Conservation (phyloP, 2,329 filamentous ascomycete species). For the Chaetomium olivaceum region DNA sequence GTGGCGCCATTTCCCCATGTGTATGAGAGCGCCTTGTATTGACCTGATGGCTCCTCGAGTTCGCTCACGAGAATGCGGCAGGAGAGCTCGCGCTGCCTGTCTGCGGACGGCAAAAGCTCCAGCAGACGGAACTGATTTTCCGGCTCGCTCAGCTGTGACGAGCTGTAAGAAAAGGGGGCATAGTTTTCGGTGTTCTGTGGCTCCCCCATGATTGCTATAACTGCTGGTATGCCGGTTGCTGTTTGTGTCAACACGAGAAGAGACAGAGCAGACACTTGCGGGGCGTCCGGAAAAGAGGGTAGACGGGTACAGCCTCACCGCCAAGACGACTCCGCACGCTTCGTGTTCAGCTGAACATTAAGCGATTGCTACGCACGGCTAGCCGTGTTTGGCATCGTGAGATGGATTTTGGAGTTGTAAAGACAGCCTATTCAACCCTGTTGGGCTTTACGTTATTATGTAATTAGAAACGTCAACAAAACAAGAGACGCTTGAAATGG, state of each 20-base stretch:
- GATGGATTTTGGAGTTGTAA: not conserved
- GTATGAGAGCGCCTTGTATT: constrained; percentile 7
- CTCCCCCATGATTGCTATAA: not conserved
- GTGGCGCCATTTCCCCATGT: not conserved
- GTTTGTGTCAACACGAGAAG: not conserved
- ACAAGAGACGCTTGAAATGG: too few relatives aligned
- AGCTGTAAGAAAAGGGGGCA: not conserved
- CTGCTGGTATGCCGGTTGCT: not conserved
- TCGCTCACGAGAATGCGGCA: not conserved
- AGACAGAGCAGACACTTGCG: not conserved
- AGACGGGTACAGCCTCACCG: not conserved
- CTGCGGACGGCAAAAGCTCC: not conserved
- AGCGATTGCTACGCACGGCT: not conserved
- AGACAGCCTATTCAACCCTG: too few relatives aligned
- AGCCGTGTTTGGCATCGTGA: not conserved
- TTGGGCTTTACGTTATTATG: too few relatives aligned
- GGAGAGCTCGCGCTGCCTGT: not conserved
- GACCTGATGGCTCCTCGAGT: not conserved
- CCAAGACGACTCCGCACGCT: not conserved
- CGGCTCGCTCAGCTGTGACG: not conserved
- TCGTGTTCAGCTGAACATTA: not conserved
- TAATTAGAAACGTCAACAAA: too few relatives aligned
- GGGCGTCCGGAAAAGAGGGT: not conserved
- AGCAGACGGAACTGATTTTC: not conserved
- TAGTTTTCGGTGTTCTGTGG: not conserved